These are phyloP conservation scores for Daucus carota DNA, from an alignment of 129 eudicot species.

Conservation along the genomic window DNA sequence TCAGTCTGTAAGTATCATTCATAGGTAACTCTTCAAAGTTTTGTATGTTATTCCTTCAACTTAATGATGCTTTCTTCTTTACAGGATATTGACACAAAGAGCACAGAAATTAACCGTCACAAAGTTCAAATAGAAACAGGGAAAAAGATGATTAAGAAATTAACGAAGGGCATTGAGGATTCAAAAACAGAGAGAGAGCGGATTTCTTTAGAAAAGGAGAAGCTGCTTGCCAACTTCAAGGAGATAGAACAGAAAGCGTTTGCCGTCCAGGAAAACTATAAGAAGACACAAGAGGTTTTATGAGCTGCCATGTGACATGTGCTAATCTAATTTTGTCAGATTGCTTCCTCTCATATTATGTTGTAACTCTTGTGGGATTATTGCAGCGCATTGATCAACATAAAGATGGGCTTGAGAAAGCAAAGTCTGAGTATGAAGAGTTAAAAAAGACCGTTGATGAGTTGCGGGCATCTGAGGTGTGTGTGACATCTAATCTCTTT, in stretches of 20 bases:
- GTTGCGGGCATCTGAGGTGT: constrained; percentile 77
- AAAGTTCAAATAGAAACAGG: constrained; percentile 93
- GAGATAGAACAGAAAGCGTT: constrained; percentile 82
- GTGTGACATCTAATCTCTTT: neutral
- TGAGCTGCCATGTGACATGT: neutral
- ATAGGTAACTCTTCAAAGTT: neutral
- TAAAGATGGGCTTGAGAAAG: constrained; percentile 59
- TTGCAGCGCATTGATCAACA: constrained; percentile 71
- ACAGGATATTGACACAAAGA: constrained; percentile 77
- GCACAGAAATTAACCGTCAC: constrained; percentile 80
- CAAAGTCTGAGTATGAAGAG: constrained; percentile 75
- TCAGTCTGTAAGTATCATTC: constrained; percentile 60
- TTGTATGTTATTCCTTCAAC: neutral
- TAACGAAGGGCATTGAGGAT: constrained; percentile 71
- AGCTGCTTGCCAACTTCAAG: constrained; percentile 49
- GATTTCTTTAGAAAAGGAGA: constrained; percentile 47
- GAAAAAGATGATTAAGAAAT: constrained; percentile 58
- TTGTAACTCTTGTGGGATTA: neutral
- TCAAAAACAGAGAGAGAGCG: constrained; percentile 74
- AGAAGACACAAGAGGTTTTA: constrained; percentile 70
- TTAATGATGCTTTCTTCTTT: constrained; percentile 10
- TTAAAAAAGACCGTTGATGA: constrained; percentile 71
- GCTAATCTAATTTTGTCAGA: neutral
- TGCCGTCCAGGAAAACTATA: constrained; percentile 69
- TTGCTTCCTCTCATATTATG: neutral